phyloP scores from a whole-genome alignment of 805 yeast species.

The Metschnikowia shivogae region DNA sequence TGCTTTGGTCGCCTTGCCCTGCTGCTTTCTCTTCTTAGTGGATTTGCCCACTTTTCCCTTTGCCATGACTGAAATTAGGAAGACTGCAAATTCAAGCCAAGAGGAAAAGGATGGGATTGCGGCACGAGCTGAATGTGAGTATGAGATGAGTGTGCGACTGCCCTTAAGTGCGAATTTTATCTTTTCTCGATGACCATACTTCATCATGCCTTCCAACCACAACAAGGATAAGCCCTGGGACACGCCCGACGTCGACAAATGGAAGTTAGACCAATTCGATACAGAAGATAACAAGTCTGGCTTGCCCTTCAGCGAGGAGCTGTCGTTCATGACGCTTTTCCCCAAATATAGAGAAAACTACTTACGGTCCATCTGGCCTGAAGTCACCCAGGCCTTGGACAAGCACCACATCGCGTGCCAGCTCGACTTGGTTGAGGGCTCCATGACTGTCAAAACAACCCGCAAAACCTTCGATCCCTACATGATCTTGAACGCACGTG shows the following conservation, averaged over 20 bases:
- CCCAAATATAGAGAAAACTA: constrained; percentile 96
- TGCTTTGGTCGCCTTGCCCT: constrained; percentile 29
- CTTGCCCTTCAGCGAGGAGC: constrained; percentile 88
- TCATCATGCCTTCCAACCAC: constrained; percentile 80
- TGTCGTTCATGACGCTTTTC: constrained; percentile 89
- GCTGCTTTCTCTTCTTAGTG: constrained; percentile 14
- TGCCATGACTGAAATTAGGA: no score
- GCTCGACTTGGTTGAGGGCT: constrained; percentile 88
- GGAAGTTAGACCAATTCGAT: constrained; percentile 84
- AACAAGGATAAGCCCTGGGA: constrained; percentile 98
- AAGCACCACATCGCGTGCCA: constrained; percentile 75
- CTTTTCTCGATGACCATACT: constrained; percentile 5
- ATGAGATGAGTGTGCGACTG: neutral
- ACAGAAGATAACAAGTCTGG: constrained; percentile 89
- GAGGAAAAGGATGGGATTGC: neutral
- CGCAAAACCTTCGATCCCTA: constrained; percentile 96
- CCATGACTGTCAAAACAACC: constrained; percentile 95
- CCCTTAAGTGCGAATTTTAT: neutral
- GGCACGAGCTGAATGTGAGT: neutral
- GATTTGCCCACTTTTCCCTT: neutral
- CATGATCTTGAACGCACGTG: constrained; percentile 88
- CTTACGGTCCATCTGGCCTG: constrained; percentile 87
- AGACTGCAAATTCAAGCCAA: no score
- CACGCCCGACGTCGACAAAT: constrained; percentile 88
- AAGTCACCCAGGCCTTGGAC: constrained; percentile 77